Evolutionary conservation across 495 filamentous ascomycete species (phyloP), one percentile per base, ranked within the genome.

Genomic region (Ramalina peruviana): DNA sequence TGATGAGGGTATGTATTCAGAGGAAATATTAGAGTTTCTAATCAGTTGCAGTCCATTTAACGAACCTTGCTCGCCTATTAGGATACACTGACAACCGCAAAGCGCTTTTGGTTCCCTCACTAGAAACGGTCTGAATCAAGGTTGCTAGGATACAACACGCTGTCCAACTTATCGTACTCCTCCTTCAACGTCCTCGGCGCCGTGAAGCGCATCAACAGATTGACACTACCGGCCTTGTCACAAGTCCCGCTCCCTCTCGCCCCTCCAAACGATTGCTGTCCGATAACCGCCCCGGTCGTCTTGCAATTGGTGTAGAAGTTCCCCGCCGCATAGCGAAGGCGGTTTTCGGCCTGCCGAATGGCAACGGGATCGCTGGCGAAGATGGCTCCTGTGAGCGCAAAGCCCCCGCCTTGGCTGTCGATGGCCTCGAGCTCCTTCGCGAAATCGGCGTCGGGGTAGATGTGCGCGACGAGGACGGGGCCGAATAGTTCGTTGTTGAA

Each of bases 231-330:
- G 7, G 87, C 87, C 74, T 94, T 94, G 66, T 94, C 88, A 57
- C 92, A 92, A 39, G 88, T 94, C 13, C 88, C 88, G 56, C 84
- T 88, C 10, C 85, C 86, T 54, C 88, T 74, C 37, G 82, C 81
- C 47, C 88, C 88, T 41, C 88, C 88, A 64, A 94, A 94, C 25
- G 88, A 83, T 66, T 94, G 88, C 74, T 94, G 88, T 13, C 87
- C 88, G 3, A 94, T 86, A 33, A 94, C 87, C 9, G 88, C 88
- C 43, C 87, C 88, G 3, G 88, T 94, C 63, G 80, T 83, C 78
- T 94, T 93, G 71, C 83, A 86, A 69, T 94, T 94, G 69, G 93
- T 79, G 62, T 92, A 93, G 64, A 92, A 89, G 62, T 92, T 93
- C 6, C 86, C 86, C 11, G 85, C 83, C 11, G 84, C 73, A 60